phyloP scores from a whole-genome alignment of 305 asterid species.

The Solanum hybrid region DNA sequence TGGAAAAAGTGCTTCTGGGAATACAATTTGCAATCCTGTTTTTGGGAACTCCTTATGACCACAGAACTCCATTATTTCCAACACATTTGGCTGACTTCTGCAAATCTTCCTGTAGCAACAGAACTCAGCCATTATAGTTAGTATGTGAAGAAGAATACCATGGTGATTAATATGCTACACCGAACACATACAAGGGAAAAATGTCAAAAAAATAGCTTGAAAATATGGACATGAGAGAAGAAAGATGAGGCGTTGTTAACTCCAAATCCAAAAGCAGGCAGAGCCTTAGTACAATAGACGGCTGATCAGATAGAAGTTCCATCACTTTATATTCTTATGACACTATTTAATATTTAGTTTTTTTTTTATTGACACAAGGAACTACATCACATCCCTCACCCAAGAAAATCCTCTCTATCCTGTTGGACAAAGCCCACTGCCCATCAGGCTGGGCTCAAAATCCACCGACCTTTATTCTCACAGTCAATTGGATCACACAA shows the following conservation, averaged over 20 bases:
- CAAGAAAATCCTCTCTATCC: neutral
- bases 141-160: neutral
- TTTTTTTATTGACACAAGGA: neutral
- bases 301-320: neutral
- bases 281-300: neutral
- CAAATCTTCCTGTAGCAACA: conserved; percentile 54
- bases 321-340: neutral
- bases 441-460: neutral
- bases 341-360: neutral
- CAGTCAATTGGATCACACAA: neutral
- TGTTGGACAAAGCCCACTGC: neutral
- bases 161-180: neutral
- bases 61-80: conserved; percentile 57
- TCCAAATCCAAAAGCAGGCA: conserved; percentile 6
- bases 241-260: neutral
- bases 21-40: conserved; percentile 61
- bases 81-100: conserved; percentile 41
- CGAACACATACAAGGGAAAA: neutral
- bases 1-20: conserved; percentile 65
- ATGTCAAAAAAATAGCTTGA: neutral
- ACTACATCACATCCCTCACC: neutral
- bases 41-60: conserved; percentile 45
- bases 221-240: neutral
- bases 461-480: neutral
- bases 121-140: neutral